These are phyloP conservation scores for Quercus lobata DNA, from an alignment of 331 rosid species.

Conservation along the genomic window DNA sequence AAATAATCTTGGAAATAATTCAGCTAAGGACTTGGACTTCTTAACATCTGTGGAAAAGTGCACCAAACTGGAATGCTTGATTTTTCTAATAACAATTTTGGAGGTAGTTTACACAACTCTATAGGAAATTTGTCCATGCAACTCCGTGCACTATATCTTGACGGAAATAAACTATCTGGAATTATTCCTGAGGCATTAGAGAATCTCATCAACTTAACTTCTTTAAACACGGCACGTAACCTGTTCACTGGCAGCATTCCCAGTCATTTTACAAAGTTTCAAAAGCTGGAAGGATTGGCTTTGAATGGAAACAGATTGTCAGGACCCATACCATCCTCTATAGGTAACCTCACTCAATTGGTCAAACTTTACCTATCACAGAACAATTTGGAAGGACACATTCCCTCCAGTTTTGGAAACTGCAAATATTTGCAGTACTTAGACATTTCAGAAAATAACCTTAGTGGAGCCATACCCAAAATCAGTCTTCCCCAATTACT, in stretches of 20 bases:
- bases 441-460: background rate
- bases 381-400: background rate
- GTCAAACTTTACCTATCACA: background rate
- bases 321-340: slow-evolving; percentile 11
- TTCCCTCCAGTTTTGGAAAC: too few species aligned
- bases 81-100: background rate
- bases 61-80: background rate
- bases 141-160: background rate
- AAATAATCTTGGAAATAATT: background rate
- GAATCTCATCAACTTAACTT: background rate
- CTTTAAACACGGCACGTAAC: background rate
- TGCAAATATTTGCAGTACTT: too few species aligned
- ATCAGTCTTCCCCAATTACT: background rate
- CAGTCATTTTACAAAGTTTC: background rate
- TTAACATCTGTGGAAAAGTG: background rate
- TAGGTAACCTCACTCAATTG: slow-evolving; percentile 25
- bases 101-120: slow-evolving; percentile 3
- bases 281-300: background rate
- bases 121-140: slow-evolving; percentile 24
- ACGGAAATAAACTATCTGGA: background rate
- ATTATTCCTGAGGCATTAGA: slow-evolving; percentile 7
- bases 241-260: slow-evolving; percentile 18
- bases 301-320: background rate
- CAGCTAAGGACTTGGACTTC: background rate
- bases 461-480: background rate